A percentile compares a stretch with the other conserved stretches of the same genome.
phyloP scores from a whole-genome alignment of 2,329 filamentous ascomycete genomes.

The Geoglossum cookeanum region DNA sequence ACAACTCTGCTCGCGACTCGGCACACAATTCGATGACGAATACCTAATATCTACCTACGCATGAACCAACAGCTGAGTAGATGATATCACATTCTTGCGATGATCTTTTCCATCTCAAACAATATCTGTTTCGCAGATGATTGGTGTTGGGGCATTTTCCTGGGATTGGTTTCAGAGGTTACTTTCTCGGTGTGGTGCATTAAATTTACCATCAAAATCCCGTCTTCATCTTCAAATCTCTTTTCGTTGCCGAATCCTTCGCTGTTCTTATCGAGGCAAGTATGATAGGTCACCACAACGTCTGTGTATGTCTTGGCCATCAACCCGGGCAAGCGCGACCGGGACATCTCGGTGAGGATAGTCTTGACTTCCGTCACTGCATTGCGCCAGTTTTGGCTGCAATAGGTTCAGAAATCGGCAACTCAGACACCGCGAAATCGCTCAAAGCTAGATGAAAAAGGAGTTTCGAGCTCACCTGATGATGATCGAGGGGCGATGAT shows the following conservation, averaged over 20 bases:
- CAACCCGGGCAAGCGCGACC: constrained; percentile 8
- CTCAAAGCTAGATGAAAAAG: constrained; percentile 28
- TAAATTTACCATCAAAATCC: constrained; percentile 14
- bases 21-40: too few relatives aligned
- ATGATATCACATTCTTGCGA: neutral
- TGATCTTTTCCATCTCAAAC: neutral
- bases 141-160: neutral
- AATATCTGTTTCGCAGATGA: neutral
- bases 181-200: constrained; percentile 17
- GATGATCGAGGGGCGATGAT: constrained; percentile 17
- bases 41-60: too few relatives aligned
- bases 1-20: too few relatives aligned
- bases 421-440: constrained; percentile 17
- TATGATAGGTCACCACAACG: constrained; percentile 19
- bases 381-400: neutral
- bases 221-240: constrained; percentile 17
- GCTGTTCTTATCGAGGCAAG: constrained; percentile 17
- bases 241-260: constrained; percentile 15
- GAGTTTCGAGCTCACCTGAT: constrained; percentile 10
- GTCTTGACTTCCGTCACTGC: neutral
- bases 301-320: constrained; percentile 17
- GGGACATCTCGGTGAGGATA: neutral
- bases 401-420: neutral
- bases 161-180: neutral
- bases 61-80: too few relatives aligned